Evolutionary conservation across 2,329 filamentous ascomycete species (phyloP), one percentile per base, ranked within the genome.

Genomic region (Ophiosphaerella herpotricha): DNA sequence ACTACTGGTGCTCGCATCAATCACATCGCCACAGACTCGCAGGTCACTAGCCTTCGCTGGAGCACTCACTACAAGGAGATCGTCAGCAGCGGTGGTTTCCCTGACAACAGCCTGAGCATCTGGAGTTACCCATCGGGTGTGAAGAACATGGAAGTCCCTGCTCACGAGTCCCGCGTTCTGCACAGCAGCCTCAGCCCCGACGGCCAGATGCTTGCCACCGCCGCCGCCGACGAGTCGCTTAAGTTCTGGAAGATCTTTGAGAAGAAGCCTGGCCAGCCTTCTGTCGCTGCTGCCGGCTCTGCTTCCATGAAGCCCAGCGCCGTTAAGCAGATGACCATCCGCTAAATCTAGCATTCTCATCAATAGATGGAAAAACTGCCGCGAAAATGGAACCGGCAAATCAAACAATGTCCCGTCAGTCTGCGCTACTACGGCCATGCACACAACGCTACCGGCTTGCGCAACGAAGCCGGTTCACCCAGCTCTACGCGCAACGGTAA

Each of bases 231-330:
- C 68, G 94, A 99, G 82, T 93, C 88, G 71, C 82, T 99, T 75
- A 99, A 99, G 80, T 99, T 99, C 83, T 99, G 94, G 94, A 99
- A 99, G 86, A 83, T 99, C 65, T 99, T 99, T 70, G 94, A 99
- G 83, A 97, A 96, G 85, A 97, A 97, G 85, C 81, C 92, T 14
- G 91, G 91, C 51, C 79, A 83, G 53, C 83, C 86, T 43, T 83
- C 85, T 41, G 72, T 81, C 29, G 80, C 86, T 46, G 82, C 84
- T 62, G 82, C 86, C 50, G 86, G 85, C 56, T 80, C 88, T 52
- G 87, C 87, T 42, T 84, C 83, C 75, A 93, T 93, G 79, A 91
- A 80, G 71, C 74, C 89, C 48, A 86, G 90, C 68, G 88, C 93
- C 82, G 86, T 86, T 72, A 97, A 96, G 86, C 90, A 93, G 75